These are phyloP conservation scores for Fusarium phyllophilum DNA, from an alignment of 2,329 filamentous ascomycete species.

Conservation along the genomic window DNA sequence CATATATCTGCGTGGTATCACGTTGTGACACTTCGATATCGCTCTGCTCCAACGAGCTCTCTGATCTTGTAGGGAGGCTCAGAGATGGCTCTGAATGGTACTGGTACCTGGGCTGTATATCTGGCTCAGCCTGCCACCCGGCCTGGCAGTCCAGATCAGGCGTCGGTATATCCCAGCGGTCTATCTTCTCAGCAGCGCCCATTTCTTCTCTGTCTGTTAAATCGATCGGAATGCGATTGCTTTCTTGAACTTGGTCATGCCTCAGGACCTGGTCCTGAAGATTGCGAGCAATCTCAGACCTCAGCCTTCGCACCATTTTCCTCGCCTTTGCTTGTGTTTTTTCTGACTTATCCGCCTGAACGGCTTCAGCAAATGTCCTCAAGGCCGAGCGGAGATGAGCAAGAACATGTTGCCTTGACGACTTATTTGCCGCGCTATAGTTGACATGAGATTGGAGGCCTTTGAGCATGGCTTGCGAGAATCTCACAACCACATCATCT, in stretches of 20 bases:
- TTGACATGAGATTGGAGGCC: neutral
- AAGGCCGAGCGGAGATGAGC: neutral
- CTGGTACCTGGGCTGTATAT: neutral
- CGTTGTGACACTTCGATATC: neutral
- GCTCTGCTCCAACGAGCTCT: neutral
- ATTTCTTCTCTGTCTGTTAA: neutral
- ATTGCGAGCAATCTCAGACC: neutral
- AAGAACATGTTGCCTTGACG: neutral
- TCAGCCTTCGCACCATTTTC: neutral
- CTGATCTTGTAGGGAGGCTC: neutral
- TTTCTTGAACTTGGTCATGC: neutral
- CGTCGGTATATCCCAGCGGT: neutral
- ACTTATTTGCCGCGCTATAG: neutral
- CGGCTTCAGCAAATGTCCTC: neutral
- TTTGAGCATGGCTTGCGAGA: neutral
- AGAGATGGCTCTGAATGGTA: neutral
- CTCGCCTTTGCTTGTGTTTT: neutral
- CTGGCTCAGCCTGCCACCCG: neutral
- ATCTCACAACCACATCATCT: neutral
- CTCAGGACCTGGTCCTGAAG: neutral
- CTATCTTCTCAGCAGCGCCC: neutral
- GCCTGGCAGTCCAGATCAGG: fast-evolving
- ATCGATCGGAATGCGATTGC: neutral
- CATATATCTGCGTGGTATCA: neutral
- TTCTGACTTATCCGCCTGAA: neutral